Percentiles rank a stretch among this genome's conserved stretches.
Conservation (phyloP, 441 rosid genomes). For the Francoa sonchifolia region DNA sequence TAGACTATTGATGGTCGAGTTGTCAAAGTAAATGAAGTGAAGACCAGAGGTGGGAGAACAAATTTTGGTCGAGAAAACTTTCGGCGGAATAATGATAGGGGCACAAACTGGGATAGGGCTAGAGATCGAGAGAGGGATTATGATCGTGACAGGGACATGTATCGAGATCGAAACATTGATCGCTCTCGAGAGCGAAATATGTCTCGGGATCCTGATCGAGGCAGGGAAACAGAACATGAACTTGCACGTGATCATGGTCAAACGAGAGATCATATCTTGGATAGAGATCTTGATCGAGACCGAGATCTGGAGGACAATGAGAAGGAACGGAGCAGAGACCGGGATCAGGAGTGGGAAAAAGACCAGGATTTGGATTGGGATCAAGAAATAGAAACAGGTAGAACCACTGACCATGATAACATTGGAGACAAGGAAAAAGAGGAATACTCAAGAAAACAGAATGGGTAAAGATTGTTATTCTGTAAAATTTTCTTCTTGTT, state of each 20-base stretch:
- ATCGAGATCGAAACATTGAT: slow-evolving; percentile 31
- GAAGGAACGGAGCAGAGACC: slow-evolving; percentile 23
- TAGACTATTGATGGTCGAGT: slow-evolving; percentile 61
- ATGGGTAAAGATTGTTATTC: slow-evolving; percentile 26
- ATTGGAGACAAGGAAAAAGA: slow-evolving; percentile 25
- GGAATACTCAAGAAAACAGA: slow-evolving; percentile 25
- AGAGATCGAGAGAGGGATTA: slow-evolving; percentile 42
- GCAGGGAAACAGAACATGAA: slow-evolving; percentile 33
- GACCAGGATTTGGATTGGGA: slow-evolving; percentile 22
- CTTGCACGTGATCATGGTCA: slow-evolving; percentile 26
- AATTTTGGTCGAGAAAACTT: slow-evolving; percentile 23
- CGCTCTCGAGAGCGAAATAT: slow-evolving; percentile 44
- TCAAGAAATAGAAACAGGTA: slow-evolving; percentile 28
- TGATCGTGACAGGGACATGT: slow-evolving; percentile 28
- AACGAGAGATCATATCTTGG: slow-evolving; percentile 27
- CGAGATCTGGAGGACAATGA: slow-evolving; percentile 25
- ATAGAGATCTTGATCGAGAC: slow-evolving; percentile 29
- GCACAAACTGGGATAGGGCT: slow-evolving; percentile 27
- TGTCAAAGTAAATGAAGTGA: slow-evolving; percentile 70
- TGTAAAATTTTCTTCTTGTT: background rate
- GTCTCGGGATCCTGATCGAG: slow-evolving; percentile 34
- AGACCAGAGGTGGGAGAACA: slow-evolving; percentile 50
- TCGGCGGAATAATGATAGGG: slow-evolving; percentile 18
- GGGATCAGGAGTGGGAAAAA: slow-evolving; percentile 20
- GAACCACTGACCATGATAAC: slow-evolving; percentile 13